Evolutionary conservation across 306 rosid species (phyloP).

Genomic region (Pueraria montana): DNA sequence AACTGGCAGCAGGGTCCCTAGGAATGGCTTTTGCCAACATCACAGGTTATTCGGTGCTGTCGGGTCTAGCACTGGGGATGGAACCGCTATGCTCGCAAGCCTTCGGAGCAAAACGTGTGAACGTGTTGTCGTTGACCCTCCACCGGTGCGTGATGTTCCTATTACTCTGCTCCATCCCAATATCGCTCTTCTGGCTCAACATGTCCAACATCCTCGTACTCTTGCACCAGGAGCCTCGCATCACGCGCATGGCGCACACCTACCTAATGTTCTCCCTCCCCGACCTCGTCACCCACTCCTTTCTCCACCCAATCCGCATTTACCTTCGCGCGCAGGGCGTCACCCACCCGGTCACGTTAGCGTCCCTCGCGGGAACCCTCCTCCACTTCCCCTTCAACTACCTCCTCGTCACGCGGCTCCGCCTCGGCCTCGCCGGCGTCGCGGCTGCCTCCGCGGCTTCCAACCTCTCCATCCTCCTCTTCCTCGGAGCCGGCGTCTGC

Average conservation of each 20-base stretch:
- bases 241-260: conserved; percentile 75
- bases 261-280: conserved; percentile 66
- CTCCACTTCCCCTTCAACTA: conserved; percentile 74
- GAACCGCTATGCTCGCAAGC: conserved; percentile 96
- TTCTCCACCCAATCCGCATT: conserved; percentile 85
- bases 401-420: conserved; percentile 50
- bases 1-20: conserved; percentile 81
- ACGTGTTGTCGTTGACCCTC: conserved; percentile 76
- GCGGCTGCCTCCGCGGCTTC: conserved; percentile 83
- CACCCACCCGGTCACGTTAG: conserved; percentile 79
- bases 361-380: conserved; percentile 71
- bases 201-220: conserved; percentile 61
- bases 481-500: conserved; percentile 33
- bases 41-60: conserved; percentile 86
- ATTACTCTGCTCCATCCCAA: conserved; percentile 72
- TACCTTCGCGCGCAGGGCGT: conserved; percentile 93
- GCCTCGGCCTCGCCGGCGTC: conserved; percentile 71
- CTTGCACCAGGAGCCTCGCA: conserved; percentile 65
- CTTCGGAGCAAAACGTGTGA: conserved; percentile 84
- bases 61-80: conserved; percentile 90
- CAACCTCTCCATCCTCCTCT: conserved; percentile 58
- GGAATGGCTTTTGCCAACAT: conserved; percentile 96
- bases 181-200: conserved; percentile 78
- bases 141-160: conserved; percentile 82
- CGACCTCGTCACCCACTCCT: conserved; percentile 82